phyloP scores from a whole-genome alignment of 2,329 filamentous ascomycete species.

The Phialophora expanda region DNA sequence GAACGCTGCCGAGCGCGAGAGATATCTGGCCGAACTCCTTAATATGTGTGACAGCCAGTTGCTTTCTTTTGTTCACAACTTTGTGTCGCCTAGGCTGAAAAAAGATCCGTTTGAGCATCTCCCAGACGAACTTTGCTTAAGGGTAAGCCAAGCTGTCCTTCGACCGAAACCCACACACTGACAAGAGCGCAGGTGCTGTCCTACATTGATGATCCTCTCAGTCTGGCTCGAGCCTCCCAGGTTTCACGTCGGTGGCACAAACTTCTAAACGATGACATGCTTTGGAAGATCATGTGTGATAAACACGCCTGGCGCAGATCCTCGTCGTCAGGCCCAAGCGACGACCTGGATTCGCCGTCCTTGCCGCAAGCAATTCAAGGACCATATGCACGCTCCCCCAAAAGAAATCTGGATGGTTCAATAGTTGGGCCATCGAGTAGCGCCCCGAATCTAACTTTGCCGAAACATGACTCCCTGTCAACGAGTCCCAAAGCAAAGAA shows the following conservation, averaged over 20 bases:
- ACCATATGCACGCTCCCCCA: constrained; percentile 40
- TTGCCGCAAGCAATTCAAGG: constrained; percentile 60
- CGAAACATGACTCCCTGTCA: constrained; percentile 27
- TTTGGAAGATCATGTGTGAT: constrained; percentile 96
- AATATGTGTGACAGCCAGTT: constrained; percentile 95
- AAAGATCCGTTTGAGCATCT: constrained; percentile 94
- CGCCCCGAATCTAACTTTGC: constrained; percentile 54
- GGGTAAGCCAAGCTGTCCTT: constrained; percentile 61
- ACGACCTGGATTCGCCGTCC: constrained; percentile 46
- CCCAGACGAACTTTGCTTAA: constrained; percentile 88
- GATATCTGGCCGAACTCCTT: constrained; percentile 83
- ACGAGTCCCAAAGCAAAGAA: constrained; percentile 43
- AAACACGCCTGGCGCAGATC: constrained; percentile 83
- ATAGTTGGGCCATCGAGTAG: constrained; percentile 51
- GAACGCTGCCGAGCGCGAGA: constrained; percentile 75
- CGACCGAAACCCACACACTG: constrained; percentile 2
- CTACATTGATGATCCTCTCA: constrained; percentile 96
- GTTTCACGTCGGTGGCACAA: constrained; percentile 96
- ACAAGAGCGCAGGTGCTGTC: constrained; percentile 73
- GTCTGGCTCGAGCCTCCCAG: constrained; percentile 88
- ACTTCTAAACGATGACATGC: constrained; percentile 92
- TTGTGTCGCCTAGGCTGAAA: constrained; percentile 90
- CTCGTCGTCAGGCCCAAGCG: constrained; percentile 51
- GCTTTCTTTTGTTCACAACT: constrained; percentile 93
- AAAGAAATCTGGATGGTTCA: constrained; percentile 36